Conservation (phyloP, 2,329 filamentous ascomycete species). For the Dactylella cylindrospora region DNA sequence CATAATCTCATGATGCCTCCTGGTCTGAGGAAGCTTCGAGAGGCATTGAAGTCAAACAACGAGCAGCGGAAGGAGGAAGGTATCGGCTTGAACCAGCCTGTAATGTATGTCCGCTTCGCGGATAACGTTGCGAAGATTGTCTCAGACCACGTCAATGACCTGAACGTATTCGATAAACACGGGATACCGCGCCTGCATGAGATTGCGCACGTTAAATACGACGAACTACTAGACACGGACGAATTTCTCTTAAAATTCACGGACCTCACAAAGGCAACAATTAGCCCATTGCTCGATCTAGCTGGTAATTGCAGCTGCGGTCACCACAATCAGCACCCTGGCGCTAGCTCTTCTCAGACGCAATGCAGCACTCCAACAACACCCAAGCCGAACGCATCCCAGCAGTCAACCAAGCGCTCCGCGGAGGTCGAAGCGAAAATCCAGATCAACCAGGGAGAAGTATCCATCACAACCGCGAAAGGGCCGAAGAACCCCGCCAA, state of each 20-base stretch:
- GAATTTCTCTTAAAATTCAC: conserved; percentile 16
- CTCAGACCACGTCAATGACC: conserved; percentile 19
- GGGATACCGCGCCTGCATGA: conserved; percentile 9
- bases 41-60: conserved; percentile 4
- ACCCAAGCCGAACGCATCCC: not conserved
- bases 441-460: no score
- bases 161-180: conserved; percentile 5
- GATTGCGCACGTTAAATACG: conserved; percentile 6
- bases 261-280: conserved; percentile 3
- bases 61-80: not conserved
- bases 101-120: conserved; percentile 28
- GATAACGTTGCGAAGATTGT: conserved; percentile 16
- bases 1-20: conserved; percentile 26
- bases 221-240: conserved; percentile 1
- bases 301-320: conserved; percentile 6
- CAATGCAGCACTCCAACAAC: not conserved
- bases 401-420: not conserved
- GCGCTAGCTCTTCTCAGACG: not conserved
- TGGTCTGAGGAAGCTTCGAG: not conserved
- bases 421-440: no score
- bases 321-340: not conserved
- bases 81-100: not conserved
- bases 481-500: not conserved
- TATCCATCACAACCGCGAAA: not conserved
- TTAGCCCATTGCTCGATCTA: conserved; percentile 16